phyloP scores from a whole-genome alignment of 495 filamentous ascomycete genomes.

The Daldinia vernicosa region DNA sequence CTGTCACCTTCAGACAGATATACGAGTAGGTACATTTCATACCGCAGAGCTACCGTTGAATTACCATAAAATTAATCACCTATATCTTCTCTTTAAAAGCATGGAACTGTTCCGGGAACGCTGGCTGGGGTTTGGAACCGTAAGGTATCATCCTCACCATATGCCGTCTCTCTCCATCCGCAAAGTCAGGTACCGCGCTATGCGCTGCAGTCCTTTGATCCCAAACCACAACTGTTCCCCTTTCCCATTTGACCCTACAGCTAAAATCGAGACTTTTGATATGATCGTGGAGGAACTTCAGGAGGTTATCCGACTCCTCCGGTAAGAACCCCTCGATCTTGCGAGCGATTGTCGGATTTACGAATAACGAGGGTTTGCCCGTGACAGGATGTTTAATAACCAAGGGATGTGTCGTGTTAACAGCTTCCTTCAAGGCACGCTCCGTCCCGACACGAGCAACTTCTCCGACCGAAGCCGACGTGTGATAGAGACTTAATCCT shows the following conservation, averaged over 20 bases:
- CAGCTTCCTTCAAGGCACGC: constrained; percentile 19
- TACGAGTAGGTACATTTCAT: too few species aligned
- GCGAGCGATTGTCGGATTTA: constrained; percentile 47
- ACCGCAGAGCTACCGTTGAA: too few species aligned
- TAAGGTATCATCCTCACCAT: constrained; percentile 25
- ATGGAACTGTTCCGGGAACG: constrained; percentile 25
- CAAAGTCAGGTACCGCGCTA: constrained; percentile 27
- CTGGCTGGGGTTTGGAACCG: constrained; percentile 18
- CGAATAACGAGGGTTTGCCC: constrained; percentile 50
- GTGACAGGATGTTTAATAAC: constrained; percentile 68
- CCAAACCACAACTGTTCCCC: constrained; percentile 69
- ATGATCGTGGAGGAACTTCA: constrained; percentile 73
- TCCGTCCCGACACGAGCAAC: constrained; percentile 58
- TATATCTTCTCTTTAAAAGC: background rate
- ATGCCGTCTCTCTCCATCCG: constrained; percentile 28
- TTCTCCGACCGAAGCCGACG: constrained; percentile 57
- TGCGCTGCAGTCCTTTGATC: constrained; percentile 49
- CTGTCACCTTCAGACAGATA: too few species aligned
- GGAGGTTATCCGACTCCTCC: constrained; percentile 71
- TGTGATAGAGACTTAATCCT: constrained; percentile 66
- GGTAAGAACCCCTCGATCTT: constrained; percentile 72
- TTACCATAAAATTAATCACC: background rate
- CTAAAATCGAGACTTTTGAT: constrained; percentile 68
- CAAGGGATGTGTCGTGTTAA: constrained; percentile 58
- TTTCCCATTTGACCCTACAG: constrained; percentile 65